These are phyloP conservation scores for Scenedesmus sp. DNA, from an alignment of 163 green algal genomes.

Conservation along the genomic window DNA sequence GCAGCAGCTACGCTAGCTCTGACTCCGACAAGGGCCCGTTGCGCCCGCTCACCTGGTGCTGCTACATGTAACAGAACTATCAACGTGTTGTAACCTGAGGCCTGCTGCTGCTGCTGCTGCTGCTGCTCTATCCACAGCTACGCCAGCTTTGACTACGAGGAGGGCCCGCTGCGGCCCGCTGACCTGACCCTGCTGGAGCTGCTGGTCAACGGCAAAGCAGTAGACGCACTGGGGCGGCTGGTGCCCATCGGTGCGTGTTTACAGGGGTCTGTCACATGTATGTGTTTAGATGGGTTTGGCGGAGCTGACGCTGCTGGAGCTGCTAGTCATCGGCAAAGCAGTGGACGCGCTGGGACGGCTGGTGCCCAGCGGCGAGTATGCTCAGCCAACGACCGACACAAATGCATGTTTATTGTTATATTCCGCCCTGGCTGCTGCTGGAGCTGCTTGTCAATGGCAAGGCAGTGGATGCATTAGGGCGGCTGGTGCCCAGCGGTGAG, in stretches of 20 bases:
- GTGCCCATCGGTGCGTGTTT: constrained; percentile 75
- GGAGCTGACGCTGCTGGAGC: constrained; percentile 54
- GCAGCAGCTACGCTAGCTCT: neutral
- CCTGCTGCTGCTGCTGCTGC: constrained; percentile 31
- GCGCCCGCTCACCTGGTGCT: neutral
- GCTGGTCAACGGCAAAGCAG: constrained; percentile 88
- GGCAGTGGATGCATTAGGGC: neutral
- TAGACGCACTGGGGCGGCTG: constrained; percentile 92
- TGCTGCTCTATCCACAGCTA: constrained; percentile 68
- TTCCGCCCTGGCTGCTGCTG: neutral
- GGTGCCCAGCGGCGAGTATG: constrained; percentile 74
- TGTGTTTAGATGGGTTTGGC: neutral
- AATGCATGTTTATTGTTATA: no score
- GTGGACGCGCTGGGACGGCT: constrained; percentile 92
- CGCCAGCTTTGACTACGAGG: constrained; percentile 96
- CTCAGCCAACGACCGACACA: neutral
- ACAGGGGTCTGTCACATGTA: neutral
- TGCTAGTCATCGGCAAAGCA: constrained; percentile 91
- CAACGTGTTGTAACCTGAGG: neutral
- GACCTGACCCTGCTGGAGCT: constrained; percentile 94
- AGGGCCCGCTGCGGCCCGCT: constrained; percentile 71
- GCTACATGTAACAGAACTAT: neutral
- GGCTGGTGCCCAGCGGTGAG: constrained; percentile 82
- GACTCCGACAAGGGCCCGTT: neutral
- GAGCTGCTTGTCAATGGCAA: no score